These are phyloP conservation scores for Uncinocarpus reesii DNA, from an alignment of 2,329 filamentous ascomycete genomes.

Conservation along the genomic window DNA sequence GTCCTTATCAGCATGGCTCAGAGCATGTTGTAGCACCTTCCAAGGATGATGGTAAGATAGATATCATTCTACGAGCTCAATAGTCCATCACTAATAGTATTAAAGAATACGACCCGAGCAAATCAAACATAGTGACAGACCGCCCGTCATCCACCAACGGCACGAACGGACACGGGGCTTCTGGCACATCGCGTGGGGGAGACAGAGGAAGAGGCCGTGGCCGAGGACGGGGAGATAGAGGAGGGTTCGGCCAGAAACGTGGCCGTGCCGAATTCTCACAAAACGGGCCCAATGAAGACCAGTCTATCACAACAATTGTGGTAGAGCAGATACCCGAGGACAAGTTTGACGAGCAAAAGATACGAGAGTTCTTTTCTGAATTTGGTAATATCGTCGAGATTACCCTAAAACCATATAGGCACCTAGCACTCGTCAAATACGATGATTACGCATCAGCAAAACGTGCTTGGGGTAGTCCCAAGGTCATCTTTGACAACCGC, in stretches of 20 bases:
- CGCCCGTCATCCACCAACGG: constrained; percentile 16
- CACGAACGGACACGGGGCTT: constrained; percentile 18
- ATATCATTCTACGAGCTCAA: neutral
- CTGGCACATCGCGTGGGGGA: constrained; percentile 3
- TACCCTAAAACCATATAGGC: constrained; percentile 45
- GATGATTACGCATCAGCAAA: constrained; percentile 43
- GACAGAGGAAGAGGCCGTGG: constrained; percentile 22
- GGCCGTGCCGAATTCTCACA: constrained; percentile 46
- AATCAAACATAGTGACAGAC: constrained; percentile 36
- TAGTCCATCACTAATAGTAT: neutral
- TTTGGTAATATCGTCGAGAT: constrained; percentile 49
- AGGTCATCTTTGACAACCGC: constrained; percentile 53
- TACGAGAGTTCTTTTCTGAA: constrained; percentile 49
- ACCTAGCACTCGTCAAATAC: constrained; percentile 48
- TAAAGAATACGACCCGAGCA: constrained; percentile 46
- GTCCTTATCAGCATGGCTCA: constrained; percentile 48
- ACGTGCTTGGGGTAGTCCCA: constrained; percentile 49
- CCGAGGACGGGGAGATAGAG: constrained; percentile 36
- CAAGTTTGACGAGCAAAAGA: constrained; percentile 43
- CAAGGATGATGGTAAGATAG: constrained; percentile 30
- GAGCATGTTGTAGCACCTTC: constrained; percentile 33
- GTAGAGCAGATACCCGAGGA: constrained; percentile 53
- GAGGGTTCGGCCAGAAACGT: constrained; percentile 32
- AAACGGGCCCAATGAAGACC: constrained; percentile 43
- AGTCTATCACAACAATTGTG: constrained; percentile 47